Percentiles rank a stretch among this genome's conserved stretches.
These are phyloP conservation scores for Tolypocladium amazonense DNA, from an alignment of 2,329 filamentous ascomycete genomes.

Conservation along the genomic window DNA sequence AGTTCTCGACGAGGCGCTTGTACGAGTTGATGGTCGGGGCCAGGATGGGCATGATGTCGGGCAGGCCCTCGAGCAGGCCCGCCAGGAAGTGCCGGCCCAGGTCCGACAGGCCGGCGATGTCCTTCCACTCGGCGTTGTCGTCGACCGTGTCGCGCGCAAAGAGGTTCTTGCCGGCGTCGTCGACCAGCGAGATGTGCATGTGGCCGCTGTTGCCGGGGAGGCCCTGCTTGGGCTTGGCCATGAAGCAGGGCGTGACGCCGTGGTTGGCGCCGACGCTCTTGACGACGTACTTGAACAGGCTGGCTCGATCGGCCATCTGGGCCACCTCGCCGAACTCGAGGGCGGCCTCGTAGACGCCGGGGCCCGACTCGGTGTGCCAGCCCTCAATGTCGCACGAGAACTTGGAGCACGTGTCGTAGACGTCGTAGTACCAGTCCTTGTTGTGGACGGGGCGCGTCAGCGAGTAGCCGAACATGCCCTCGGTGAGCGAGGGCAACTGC, in stretches of 20 bases:
- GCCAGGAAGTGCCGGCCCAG: conserved; percentile 88
- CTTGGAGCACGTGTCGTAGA: conserved; percentile 68
- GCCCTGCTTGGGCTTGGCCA: conserved; percentile 91
- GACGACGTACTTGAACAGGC: conserved; percentile 89
- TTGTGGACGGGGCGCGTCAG: conserved; percentile 80
- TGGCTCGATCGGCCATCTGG: conserved; percentile 84
- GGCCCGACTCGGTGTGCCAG: conserved; percentile 92
- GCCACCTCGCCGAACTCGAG: conserved; percentile 82
- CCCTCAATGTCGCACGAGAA: conserved; percentile 81
- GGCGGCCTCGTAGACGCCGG: conserved; percentile 90
- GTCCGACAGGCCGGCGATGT: conserved; percentile 74
- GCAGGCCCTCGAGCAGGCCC: conserved; percentile 76
- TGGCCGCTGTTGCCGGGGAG: conserved; percentile 93
- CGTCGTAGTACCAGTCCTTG: conserved; percentile 82
- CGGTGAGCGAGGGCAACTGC: conserved; percentile 68
- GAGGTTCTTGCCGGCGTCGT: conserved; percentile 71
- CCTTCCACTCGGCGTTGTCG: conserved; percentile 57
- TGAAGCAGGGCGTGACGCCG: conserved; percentile 93
- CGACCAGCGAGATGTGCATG: conserved; percentile 85
- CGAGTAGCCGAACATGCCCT: conserved; percentile 95
- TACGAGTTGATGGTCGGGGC: conserved; percentile 96
- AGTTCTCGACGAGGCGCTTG: conserved; percentile 96
- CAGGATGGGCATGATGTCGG: conserved; percentile 90
- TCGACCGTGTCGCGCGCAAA: conserved; percentile 67
- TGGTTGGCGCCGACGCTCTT: conserved; percentile 81